These are phyloP conservation scores for Sambucus nigra DNA, from an alignment of 129 eudicot genomes.

Conservation along the genomic window DNA sequence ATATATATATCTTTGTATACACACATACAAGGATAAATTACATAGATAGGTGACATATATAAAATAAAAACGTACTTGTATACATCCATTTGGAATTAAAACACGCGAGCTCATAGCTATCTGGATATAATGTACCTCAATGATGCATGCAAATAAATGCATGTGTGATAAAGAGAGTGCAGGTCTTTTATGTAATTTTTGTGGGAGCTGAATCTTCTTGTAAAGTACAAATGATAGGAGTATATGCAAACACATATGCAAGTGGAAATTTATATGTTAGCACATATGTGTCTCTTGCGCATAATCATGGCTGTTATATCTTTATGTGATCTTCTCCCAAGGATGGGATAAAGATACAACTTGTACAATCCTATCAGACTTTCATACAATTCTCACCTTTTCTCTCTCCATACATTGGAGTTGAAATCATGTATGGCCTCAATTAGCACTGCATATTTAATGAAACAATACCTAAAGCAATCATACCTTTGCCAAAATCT, in stretches of 20 bases:
- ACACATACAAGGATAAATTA: no score
- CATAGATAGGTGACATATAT: no score
- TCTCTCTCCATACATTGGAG: background rate
- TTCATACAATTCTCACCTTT: constrained; percentile 1
- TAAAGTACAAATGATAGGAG: background rate
- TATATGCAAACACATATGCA: background rate
- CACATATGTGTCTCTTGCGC: constrained; percentile 12
- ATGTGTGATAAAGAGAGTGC: no score
- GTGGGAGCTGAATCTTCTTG: constrained; percentile 1
- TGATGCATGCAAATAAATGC: background rate
- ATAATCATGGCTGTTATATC: constrained; percentile 18
- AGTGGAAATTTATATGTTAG: background rate
- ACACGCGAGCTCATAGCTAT: no score
- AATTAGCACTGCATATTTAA: background rate
- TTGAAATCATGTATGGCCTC: constrained; percentile 14
- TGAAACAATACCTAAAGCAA: constrained; percentile 5
- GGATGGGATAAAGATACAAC: constrained; percentile 36
- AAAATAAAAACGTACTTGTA: no score
- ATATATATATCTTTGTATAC: no score
- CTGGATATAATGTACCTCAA: no score
- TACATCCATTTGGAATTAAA: no score
- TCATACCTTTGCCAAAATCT: constrained; percentile 17
- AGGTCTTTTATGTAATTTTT: no score
- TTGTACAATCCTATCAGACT: constrained; percentile 23
- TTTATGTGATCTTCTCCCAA: constrained; percentile 24